A percentile compares a stretch with the other conserved stretches of the same genome.
Conservation (phyloP, 768 basidiomycete genomes). For the Rhodotorula toruloides region DNA sequence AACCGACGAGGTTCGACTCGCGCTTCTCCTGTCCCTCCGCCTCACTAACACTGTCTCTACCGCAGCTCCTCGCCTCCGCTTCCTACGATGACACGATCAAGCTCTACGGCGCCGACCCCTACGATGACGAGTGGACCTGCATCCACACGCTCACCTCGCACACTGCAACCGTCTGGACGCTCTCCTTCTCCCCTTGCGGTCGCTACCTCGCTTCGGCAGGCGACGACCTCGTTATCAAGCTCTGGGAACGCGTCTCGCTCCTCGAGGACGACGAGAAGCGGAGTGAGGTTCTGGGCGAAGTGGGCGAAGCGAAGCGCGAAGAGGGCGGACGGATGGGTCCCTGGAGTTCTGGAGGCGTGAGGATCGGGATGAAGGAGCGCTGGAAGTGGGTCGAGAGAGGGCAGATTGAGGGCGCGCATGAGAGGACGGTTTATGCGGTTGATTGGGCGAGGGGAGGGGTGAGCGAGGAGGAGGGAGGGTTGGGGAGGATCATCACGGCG, state of each 20-base stretch:
- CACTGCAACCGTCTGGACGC: constrained; percentile 81
- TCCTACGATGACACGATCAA: constrained; percentile 97
- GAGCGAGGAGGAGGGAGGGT: constrained; percentile 41
- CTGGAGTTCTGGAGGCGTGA: constrained; percentile 29
- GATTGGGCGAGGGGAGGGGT: constrained; percentile 59
- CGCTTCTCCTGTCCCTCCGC: constrained; percentile 43
- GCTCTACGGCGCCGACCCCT: constrained; percentile 85
- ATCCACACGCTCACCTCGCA: constrained; percentile 68
- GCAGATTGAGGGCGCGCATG: constrained; percentile 59
- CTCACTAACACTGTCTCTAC: not conserved
- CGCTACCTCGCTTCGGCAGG: constrained; percentile 79
- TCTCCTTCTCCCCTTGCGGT: constrained; percentile 72
- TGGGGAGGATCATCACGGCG: constrained; percentile 79
- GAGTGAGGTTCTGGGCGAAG: constrained; percentile 11
- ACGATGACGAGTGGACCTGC: constrained; percentile 82
- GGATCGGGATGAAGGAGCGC: constrained; percentile 37
- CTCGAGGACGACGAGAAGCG: not conserved
- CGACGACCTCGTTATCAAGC: constrained; percentile 73
- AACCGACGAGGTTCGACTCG: constrained; percentile 62
- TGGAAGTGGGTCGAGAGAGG: constrained; percentile 62
- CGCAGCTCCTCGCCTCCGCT: constrained; percentile 85
- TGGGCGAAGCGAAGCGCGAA: constrained; percentile 40
- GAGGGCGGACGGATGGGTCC: constrained; percentile 47
- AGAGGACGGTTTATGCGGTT: constrained; percentile 72
- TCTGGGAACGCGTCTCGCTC: constrained; percentile 64